Evolutionary conservation across 2,329 filamentous ascomycete genomes (phyloP).

Genomic region (Thielaviopsis musarum): DNA sequence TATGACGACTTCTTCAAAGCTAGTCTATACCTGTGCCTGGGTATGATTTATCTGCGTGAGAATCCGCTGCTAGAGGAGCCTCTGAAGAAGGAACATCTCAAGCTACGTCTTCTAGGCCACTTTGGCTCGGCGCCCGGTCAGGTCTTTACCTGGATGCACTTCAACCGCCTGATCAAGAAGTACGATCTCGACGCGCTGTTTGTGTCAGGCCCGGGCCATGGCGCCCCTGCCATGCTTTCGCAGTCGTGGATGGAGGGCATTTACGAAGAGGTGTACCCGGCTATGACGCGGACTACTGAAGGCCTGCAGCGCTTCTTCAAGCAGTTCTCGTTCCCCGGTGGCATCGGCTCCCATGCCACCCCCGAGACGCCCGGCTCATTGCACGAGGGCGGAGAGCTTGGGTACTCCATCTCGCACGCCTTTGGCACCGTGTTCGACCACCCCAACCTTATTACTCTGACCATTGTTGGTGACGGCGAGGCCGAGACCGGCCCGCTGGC

Average conservation of each 20-base stretch:
- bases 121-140: conserved; percentile 71
- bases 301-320: conserved; percentile 67
- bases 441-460: conserved; percentile 56
- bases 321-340: conserved; percentile 67
- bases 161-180: conserved; percentile 69
- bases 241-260: conserved; percentile 64
- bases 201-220: conserved; percentile 61
- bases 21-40: conserved; percentile 56
- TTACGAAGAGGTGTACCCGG: conserved; percentile 62
- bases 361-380: conserved; percentile 63
- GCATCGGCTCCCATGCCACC: conserved; percentile 61
- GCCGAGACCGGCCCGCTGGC: conserved; percentile 67
- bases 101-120: conserved; percentile 57
- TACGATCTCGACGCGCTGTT: conserved; percentile 58
- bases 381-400: conserved; percentile 66
- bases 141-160: conserved; percentile 67
- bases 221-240: conserved; percentile 58
- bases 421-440: conserved; percentile 64
- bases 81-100: conserved; percentile 52
- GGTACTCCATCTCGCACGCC: conserved; percentile 66
- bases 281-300: conserved; percentile 50
- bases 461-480: conserved; percentile 68
- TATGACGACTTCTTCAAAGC: conserved; percentile 60
- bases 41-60: conserved; percentile 63
- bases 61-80: conserved; percentile 58